These are phyloP conservation scores for Collariella sp. DNA, from an alignment of 495 filamentous ascomycete species.

Conservation along the genomic window DNA sequence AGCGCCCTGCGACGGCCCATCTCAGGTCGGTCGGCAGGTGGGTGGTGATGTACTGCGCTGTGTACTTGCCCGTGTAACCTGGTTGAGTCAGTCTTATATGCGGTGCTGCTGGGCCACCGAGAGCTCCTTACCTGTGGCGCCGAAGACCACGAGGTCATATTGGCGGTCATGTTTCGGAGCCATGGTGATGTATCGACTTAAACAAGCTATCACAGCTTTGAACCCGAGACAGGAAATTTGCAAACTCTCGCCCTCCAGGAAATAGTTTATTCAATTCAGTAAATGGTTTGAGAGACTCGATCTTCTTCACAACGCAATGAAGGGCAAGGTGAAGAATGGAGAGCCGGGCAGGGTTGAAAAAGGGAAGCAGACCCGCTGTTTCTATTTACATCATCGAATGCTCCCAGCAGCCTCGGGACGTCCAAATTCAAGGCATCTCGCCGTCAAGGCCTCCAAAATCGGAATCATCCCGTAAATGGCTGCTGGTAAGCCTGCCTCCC, in stretches of 20 bases:
- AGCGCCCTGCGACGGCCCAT: conserved; percentile 88
- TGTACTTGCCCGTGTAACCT: conserved; percentile 79
- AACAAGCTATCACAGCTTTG: background rate
- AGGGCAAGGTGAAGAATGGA: background rate
- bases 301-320: too few relatives aligned
- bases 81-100: conserved; percentile 58
- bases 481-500: too few relatives aligned
- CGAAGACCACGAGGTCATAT: conserved; percentile 79
- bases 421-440: too few relatives aligned
- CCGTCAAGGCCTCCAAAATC: too few relatives aligned
- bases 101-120: conserved; percentile 51
- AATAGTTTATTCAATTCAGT: too few relatives aligned
- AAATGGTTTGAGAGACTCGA: too few relatives aligned
- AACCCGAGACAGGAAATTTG: background rate
- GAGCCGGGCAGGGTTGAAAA: background rate
- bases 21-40: conserved; percentile 68
- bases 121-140: conserved; percentile 46
- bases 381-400: background rate
- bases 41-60: conserved; percentile 66
- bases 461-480: too few relatives aligned
- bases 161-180: conserved; percentile 43
- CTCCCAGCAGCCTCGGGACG: background rate
- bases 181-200: conserved; percentile 23
- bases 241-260: background rate
- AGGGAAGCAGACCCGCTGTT: background rate